Conservation (phyloP, 106 monocot genomes). For the Apostasia ramifera region DNA sequence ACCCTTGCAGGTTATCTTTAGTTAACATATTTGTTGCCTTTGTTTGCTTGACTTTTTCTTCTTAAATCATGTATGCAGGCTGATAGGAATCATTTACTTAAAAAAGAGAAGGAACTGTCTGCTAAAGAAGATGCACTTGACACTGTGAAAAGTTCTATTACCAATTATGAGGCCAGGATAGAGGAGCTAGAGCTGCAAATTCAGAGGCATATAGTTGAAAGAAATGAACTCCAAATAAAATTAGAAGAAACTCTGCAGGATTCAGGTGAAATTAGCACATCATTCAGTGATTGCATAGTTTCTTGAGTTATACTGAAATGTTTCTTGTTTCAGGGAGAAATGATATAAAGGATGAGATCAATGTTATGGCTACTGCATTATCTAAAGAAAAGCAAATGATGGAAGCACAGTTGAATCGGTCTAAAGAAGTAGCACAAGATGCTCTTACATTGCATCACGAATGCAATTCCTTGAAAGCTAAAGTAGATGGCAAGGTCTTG, state of each 20-base stretch:
- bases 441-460: constrained; percentile 52
- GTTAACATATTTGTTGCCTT: neutral
- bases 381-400: constrained; percentile 88
- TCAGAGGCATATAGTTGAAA: constrained; percentile 58
- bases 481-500: constrained; percentile 58
- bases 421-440: constrained; percentile 67
- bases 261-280: constrained; percentile 47
- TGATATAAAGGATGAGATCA: constrained; percentile 89
- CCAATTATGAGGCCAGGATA: constrained; percentile 44
- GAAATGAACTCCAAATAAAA: constrained; percentile 75
- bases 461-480: constrained; percentile 40
- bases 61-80: constrained; percentile 27
- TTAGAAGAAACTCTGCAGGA: constrained; percentile 81
- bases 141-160: constrained; percentile 35
- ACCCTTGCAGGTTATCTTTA: constrained; percentile 55
- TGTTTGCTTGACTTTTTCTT: neutral
- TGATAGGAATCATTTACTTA: constrained; percentile 52
- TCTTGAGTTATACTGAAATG: constrained; percentile 1
- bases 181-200: constrained; percentile 68
- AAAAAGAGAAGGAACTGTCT: constrained; percentile 62
- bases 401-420: constrained; percentile 80
- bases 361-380: constrained; percentile 79
- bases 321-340: constrained; percentile 52
- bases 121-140: constrained; percentile 69
- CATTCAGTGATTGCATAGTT: neutral